Base-by-base conservation (phyloP, 371 early-diverging fungal species). In the Mucor circinelloides region DNA sequence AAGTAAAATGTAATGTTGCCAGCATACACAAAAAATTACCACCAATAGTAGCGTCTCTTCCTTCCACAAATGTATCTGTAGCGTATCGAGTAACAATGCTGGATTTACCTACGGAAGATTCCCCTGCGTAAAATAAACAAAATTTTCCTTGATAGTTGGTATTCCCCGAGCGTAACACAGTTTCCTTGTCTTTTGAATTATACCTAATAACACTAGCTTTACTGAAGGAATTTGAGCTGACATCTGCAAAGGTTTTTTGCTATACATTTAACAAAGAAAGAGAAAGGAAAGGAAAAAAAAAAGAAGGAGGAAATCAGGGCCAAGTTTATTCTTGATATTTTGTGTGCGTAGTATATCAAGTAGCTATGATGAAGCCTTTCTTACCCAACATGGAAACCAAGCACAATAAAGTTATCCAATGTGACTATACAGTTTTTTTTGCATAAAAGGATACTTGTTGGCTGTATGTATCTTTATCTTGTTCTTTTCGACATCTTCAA, bases 41-140 rank as follows among this genome's bases (percentile, higher is more conserved):
- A 80, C 98, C 98, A 73, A 98, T 98, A 27, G 99, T 98, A 40
- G 96, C 94, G 70, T 97, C 98, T 79, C 93, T 93, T 81, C 97
- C 94, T 68, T 96, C 96, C 66, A 90, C 87, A 77, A 95, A 98
- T 75, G 93, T 92, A 77, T 94, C 88, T 76, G 94, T 93, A 42
- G 94, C 95, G 72, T 96, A 97, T 46, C 97, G 91, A 40, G 84
- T 74, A 42, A 89, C 89, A 48, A 92, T 80, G 77, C 90, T 90
- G 23, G 94, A 93, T 80, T 94, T 94, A 56, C 94, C 94, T 50
- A 94, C 94, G 66, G 93, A 93, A 9, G 94, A 90, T 72, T 94
- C 93, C 46, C 93, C 94, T 92, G 36, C 9, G 38, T 28, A 32
- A 25, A 44, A 36, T 10, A 36, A 13, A 13, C 36, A 36, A 36